Percentiles rank a stretch among this genome's conserved stretches.
Evolutionary conservation across 2,329 filamentous ascomycete species (phyloP).

Genomic region (Cladosporium sp.): DNA sequence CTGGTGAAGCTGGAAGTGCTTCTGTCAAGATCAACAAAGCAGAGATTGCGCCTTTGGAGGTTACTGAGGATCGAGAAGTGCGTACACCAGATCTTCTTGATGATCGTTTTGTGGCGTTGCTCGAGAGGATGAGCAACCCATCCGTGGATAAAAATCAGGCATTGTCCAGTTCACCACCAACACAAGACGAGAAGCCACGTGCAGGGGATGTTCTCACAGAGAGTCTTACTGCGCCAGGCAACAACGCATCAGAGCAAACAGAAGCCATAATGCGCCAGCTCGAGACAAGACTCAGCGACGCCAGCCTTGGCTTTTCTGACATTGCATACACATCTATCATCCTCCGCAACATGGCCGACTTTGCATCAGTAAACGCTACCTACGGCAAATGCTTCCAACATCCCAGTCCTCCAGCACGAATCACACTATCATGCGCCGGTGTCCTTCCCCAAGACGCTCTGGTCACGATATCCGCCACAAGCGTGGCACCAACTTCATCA

Average conservation of each 20-base stretch:
- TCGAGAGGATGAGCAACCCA: neutral
- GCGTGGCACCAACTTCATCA: constrained; percentile 35
- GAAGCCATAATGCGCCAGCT: constrained; percentile 42
- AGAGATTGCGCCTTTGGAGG: constrained; percentile 6
- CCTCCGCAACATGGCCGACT: constrained; percentile 77
- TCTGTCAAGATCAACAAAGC: constrained; percentile 61
- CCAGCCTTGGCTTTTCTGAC: constrained; percentile 30
- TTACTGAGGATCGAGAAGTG: constrained; percentile 33
- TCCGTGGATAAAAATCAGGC: neutral
- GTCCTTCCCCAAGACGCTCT: constrained; percentile 61
- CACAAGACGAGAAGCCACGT: neutral
- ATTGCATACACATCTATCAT: constrained; percentile 60
- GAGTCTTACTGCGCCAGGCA: constrained; percentile 38
- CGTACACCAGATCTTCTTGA: constrained; percentile 69
- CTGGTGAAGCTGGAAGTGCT: constrained; percentile 74
- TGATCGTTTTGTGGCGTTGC: constrained; percentile 49
- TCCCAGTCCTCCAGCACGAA: constrained; percentile 81
- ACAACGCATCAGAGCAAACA: constrained; percentile 43
- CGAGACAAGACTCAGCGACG: constrained; percentile 29
- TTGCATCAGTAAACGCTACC: constrained; percentile 69
- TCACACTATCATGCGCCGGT: constrained; percentile 77
- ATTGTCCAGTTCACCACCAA: neutral
- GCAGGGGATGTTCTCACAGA: constrained; percentile 30
- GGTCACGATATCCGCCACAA: constrained; percentile 59
- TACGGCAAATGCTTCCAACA: constrained; percentile 74